Conservation (phyloP, 2,329 filamentous ascomycete genomes). For the Pseudogymnoascus verrucosus region DNA sequence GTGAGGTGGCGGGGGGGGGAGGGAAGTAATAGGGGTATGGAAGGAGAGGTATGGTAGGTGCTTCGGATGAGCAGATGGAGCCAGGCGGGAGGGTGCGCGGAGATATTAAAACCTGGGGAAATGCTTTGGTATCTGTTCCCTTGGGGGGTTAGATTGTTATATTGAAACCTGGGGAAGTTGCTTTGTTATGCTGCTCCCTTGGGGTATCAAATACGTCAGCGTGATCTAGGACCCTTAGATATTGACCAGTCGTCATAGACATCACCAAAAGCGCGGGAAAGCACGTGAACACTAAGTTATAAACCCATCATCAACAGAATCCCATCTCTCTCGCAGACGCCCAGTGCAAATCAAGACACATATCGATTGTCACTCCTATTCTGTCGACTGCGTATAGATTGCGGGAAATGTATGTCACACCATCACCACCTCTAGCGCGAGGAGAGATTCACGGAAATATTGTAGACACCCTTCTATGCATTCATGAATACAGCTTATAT, state of each 20-base stretch:
- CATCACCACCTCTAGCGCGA: not conserved
- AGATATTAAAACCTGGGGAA: not conserved
- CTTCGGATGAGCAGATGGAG: not conserved
- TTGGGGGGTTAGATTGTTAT: not conserved
- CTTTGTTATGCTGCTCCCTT: not conserved
- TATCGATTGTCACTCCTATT: not conserved
- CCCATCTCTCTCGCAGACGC: not conserved
- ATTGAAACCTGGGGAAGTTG: not conserved
- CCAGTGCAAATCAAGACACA: not conserved
- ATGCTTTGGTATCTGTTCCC: not conserved
- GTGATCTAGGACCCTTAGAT: constrained; percentile 2
- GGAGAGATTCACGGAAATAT: not conserved
- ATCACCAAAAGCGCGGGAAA: not conserved
- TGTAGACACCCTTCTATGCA: constrained; percentile 7
- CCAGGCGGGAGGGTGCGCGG: not conserved
- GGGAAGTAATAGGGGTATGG: not conserved
- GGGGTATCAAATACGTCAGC: not conserved
- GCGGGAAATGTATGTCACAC: constrained; percentile 3
- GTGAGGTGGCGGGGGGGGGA: constrained; percentile 1
- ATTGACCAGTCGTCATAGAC: not conserved
- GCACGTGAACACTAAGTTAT: not conserved
- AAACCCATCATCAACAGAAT: not conserved
- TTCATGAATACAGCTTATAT: constrained; percentile 9
- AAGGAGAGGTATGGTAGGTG: not conserved
- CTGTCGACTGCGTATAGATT: not conserved